phyloP scores from a whole-genome alignment of 441 rosid species.

The Lepidium campestre region DNA sequence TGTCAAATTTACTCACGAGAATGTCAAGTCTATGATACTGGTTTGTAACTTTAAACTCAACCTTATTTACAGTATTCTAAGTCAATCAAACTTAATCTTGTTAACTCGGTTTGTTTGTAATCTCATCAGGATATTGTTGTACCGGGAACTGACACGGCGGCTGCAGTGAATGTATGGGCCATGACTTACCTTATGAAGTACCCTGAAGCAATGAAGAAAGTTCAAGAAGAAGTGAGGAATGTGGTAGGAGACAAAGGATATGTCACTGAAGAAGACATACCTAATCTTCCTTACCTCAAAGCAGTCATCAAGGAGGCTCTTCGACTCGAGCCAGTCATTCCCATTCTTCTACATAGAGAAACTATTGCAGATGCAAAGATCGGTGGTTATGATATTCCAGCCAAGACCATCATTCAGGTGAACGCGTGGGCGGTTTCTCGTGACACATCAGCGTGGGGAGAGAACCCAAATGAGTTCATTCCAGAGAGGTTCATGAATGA shows the following conservation, averaged over 20 bases:
- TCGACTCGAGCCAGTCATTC: conserved; percentile 33
- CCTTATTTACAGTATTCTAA: not conserved
- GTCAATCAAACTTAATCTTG: not conserved
- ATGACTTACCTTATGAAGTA: conserved; percentile 38
- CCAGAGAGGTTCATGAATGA: conserved; percentile 40
- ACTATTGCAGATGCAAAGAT: conserved; percentile 26
- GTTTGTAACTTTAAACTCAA: conserved; percentile 6
- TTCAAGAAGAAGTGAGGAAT: conserved; percentile 31
- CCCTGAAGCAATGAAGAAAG: conserved; percentile 33
- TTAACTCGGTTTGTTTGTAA: not conserved
- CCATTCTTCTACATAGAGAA: conserved; percentile 34
- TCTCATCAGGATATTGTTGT: conserved; percentile 34
- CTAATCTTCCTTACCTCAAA: conserved; percentile 32
- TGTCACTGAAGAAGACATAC: conserved; percentile 39
- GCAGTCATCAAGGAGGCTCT: conserved; percentile 36
- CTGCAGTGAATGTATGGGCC: conserved; percentile 37
- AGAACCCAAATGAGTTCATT: conserved; percentile 31
- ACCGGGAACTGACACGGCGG: conserved; percentile 35
- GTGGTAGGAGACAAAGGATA: conserved; percentile 30
- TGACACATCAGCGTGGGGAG: conserved; percentile 40
- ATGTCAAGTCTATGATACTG: conserved; percentile 33
- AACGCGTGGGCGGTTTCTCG: conserved; percentile 41
- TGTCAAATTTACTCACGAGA: conserved; percentile 23
- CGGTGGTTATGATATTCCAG: conserved; percentile 34
- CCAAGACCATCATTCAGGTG: conserved; percentile 33